A percentile compares a stretch with the other conserved stretches of the same genome.
Conservation (phyloP, 2,329 filamentous ascomycete species). For the Passalora sequoiae region DNA sequence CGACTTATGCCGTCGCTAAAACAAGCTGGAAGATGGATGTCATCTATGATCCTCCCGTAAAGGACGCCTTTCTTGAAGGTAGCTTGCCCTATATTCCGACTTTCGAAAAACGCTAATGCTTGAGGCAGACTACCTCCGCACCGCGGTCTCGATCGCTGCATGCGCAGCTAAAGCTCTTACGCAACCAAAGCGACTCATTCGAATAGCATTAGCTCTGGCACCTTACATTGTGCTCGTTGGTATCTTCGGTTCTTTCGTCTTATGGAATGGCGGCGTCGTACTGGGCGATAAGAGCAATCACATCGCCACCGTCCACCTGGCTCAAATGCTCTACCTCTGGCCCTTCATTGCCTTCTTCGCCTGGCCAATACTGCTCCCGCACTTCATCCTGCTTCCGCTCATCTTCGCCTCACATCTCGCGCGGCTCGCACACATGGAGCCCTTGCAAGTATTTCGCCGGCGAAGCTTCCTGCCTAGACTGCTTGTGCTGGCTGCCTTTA, state of each 20-base stretch:
- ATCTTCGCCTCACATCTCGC: slow-evolving; percentile 25
- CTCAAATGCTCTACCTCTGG: slow-evolving; percentile 95
- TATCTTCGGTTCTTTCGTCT: slow-evolving; percentile 68
- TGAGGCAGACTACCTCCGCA: slow-evolving; percentile 28
- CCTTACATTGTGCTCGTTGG: slow-evolving; percentile 59
- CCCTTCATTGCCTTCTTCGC: slow-evolving; percentile 88
- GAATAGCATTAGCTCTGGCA: slow-evolving; percentile 17
- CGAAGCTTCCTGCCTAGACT: slow-evolving; percentile 36
- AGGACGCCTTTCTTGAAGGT: slow-evolving; percentile 49
- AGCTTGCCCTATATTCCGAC: too few species aligned
- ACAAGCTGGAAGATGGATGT: slow-evolving; percentile 39
- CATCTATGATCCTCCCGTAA: slow-evolving; percentile 48
- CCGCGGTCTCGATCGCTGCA: slow-evolving; percentile 59
- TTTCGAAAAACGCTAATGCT: too few species aligned
- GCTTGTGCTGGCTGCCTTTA: slow-evolving; percentile 33
- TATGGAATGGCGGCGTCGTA: slow-evolving; percentile 87
- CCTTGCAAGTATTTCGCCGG: slow-evolving; percentile 33
- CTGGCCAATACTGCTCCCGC: slow-evolving; percentile 64
- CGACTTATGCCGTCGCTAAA: slow-evolving; percentile 25
- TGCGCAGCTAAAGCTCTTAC: slow-evolving; percentile 47
- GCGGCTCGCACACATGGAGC: slow-evolving; percentile 25
- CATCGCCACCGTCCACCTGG: slow-evolving; percentile 76
- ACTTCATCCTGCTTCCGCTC: slow-evolving; percentile 38
- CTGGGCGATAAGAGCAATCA: slow-evolving; percentile 95
- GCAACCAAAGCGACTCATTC: slow-evolving; percentile 21